Percentiles rank a stretch among this genome's conserved stretches.
These are phyloP conservation scores for Aspergillus sp. DNA, from an alignment of 2,329 filamentous ascomycete species.

Conservation along the genomic window DNA sequence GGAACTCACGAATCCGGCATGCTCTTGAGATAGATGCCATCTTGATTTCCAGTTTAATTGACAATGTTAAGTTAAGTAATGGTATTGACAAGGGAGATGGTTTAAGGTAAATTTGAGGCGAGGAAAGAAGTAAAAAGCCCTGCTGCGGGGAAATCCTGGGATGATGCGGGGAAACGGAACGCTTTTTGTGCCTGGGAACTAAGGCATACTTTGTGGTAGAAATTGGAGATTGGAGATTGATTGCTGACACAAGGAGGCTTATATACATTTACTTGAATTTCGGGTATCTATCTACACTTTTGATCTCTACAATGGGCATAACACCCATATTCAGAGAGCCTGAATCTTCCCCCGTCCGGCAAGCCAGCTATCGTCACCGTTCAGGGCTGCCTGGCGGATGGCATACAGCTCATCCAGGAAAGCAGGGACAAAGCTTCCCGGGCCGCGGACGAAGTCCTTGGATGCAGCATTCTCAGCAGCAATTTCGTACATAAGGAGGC, in stretches of 20 bases:
- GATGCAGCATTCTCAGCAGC: constrained; percentile 60
- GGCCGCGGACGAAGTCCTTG: constrained; percentile 59
- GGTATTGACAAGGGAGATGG: neutral
- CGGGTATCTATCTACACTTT: constrained; percentile 2
- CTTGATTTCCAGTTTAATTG: neutral
- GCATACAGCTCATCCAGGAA: constrained; percentile 66
- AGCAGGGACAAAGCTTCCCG: constrained; percentile 76
- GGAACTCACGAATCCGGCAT: constrained; percentile 20
- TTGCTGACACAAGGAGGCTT: too few relatives aligned
- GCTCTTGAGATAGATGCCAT: constrained; percentile 15
- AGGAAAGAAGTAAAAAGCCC: neutral
- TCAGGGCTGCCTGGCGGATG: constrained; percentile 27
- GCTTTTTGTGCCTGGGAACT: neutral
- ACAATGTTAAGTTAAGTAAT: neutral
- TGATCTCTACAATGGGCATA: neutral
- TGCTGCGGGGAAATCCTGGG: neutral
- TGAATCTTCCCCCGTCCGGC: constrained; percentile 29
- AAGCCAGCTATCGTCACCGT: constrained; percentile 29
- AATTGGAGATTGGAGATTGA: constrained; percentile 6
- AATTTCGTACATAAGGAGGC: constrained; percentile 67
- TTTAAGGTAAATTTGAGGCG: neutral
- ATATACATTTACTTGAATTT: neutral
- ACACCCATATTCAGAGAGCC: constrained; percentile 17
- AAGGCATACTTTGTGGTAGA: constrained; percentile 3
- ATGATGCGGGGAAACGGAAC: constrained; percentile 5